Conservation (phyloP, 179 eudicot genomes). For the Corrigiola litoralis region DNA sequence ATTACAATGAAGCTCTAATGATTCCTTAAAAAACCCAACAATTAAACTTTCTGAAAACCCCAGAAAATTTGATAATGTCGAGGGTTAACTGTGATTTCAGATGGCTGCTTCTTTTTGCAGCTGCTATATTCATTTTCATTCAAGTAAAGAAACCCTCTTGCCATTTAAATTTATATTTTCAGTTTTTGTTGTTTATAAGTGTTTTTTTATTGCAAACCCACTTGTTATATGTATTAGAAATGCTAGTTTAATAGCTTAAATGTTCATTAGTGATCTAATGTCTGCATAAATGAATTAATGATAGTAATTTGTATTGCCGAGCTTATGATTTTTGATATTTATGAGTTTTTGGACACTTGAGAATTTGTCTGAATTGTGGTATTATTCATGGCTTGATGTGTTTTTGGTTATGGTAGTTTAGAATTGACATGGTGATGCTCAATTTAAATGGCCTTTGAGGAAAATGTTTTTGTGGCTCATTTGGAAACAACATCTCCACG, state of each 20-base stretch:
- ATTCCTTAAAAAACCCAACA: not conserved
- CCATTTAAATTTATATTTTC: too few relatives aligned
- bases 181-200: not conserved
- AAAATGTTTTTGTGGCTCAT: too few relatives aligned
- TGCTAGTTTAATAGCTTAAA: not conserved
- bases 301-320: not conserved
- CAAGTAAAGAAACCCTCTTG: conserved; percentile 37
- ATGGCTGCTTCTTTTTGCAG: conserved; percentile 63
- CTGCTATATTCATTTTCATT: conserved; percentile 56
- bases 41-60: not conserved
- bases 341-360: not conserved
- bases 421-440: not conserved
- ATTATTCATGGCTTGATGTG: not conserved
- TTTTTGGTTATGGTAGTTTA: not conserved
- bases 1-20: conserved; percentile 20
- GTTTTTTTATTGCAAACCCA: not conserved
- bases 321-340: not conserved
- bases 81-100: conserved; percentile 48
- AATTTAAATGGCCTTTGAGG: too few relatives aligned
- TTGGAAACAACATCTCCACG: too few relatives aligned
- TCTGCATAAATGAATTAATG: not conserved
- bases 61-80: conserved; percentile 23
- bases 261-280: conserved; percentile 1
- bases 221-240: not conserved
- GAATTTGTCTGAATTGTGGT: too few relatives aligned